Percentiles rank a stretch among this genome's conserved stretches.
phyloP scores from a whole-genome alignment of 305 asterid genomes.

The Fraxinus angustifolia region DNA sequence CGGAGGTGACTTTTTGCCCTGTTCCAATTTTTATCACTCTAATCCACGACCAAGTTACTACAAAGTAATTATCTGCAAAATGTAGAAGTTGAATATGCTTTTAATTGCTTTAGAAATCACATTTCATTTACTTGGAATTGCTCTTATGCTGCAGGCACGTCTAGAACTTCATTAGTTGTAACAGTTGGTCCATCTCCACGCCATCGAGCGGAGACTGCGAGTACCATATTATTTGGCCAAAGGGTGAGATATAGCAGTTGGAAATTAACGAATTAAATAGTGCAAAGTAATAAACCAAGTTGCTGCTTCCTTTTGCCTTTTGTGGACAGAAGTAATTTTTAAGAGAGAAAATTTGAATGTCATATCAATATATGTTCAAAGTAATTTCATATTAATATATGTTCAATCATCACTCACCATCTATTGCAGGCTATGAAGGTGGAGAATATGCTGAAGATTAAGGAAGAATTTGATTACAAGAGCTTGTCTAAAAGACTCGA shows the following conservation, averaged over 20 bases:
- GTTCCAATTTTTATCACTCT: constrained; percentile 3
- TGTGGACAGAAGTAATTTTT: constrained; percentile 9
- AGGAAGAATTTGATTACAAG: constrained; percentile 94
- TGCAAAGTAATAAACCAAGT: constrained; percentile 7
- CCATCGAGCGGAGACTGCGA: constrained; percentile 96
- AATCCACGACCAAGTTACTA: background rate
- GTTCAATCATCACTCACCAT: constrained; percentile 11
- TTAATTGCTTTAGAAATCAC: constrained; percentile 17
- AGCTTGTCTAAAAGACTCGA: constrained; percentile 84
- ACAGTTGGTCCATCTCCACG: constrained; percentile 99
- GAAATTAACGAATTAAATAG: constrained; percentile 2
- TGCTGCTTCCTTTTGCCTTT: constrained; percentile 6
- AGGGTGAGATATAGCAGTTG: constrained; percentile 57
- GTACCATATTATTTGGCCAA: constrained; percentile 97
- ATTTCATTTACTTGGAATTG: constrained; percentile 25
- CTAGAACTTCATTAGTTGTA: constrained; percentile 90
- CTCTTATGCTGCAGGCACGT: constrained; percentile 68
- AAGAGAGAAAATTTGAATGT: background rate
- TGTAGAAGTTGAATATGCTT: constrained; percentile 8
- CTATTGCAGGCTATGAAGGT: constrained; percentile 94
- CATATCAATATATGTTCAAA: constrained; percentile 4
- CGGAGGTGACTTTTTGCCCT: constrained; percentile 67
- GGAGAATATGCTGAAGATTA: constrained; percentile 97
- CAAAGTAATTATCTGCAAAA: background rate
- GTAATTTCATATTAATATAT: too few relatives aligned